Evolutionary conservation across 495 filamentous ascomycete species (phyloP).

Genomic region (Ascodesmis nigricans): DNA sequence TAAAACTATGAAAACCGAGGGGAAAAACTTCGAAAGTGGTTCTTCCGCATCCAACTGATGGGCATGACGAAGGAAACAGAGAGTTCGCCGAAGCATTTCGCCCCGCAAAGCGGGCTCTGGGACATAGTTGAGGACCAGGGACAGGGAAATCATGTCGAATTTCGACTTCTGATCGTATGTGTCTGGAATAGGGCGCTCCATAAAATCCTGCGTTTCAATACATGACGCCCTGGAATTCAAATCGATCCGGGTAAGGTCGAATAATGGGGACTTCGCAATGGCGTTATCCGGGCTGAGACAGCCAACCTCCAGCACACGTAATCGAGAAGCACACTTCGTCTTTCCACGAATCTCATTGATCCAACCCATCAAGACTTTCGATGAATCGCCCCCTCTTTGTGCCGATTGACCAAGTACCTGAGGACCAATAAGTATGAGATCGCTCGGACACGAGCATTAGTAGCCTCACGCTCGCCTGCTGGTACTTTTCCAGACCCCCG

Average conservation of each 20-base stretch:
- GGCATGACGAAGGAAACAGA: conserved; percentile 35
- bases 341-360: conserved; percentile 26
- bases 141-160: conserved; percentile 90
- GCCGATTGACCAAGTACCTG: conserved; percentile 46
- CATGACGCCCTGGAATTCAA: conserved; percentile 60
- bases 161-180: conserved; percentile 32
- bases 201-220: conserved; percentile 82
- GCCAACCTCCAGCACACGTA: conserved; percentile 80
- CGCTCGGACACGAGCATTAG: not conserved
- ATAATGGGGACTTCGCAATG: conserved; percentile 45
- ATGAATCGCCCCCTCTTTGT: conserved; percentile 78
- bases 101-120: conserved; percentile 52
- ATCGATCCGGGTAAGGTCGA: conserved; percentile 72
- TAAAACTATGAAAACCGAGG: conserved; percentile 72
- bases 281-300: conserved; percentile 68
- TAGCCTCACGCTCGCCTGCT: conserved; percentile 53
- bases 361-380: conserved; percentile 71
- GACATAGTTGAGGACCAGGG: conserved; percentile 86
- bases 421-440: conserved; percentile 4
- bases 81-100: conserved; percentile 64
- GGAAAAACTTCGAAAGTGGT: conserved; percentile 28
- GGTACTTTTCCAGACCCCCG: conserved; percentile 68
- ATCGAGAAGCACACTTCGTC: no score
- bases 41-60: conserved; percentile 6
- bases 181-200: conserved; percentile 56